Evolutionary conservation across 768 basidiomycete species (phyloP).

Genomic region (Coprinopsis sp.): DNA sequence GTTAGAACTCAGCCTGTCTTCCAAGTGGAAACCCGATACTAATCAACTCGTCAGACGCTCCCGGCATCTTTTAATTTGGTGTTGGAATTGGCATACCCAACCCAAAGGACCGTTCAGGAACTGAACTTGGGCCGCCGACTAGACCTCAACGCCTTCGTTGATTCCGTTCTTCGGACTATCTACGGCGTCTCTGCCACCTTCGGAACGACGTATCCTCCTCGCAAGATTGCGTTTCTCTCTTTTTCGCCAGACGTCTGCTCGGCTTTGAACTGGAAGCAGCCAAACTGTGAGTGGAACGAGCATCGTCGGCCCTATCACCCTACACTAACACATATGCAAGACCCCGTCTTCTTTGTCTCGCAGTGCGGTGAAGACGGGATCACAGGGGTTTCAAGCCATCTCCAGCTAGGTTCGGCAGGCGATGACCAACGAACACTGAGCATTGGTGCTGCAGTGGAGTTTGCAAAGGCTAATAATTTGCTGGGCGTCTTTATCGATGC

Average conservation of each 20-base stretch:
- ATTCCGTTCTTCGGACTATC: conserved; percentile 79
- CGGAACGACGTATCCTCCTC: conserved; percentile 50
- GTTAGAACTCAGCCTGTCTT: conserved; percentile 36
- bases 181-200: conserved; percentile 58
- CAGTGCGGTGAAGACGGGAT: conserved; percentile 65
- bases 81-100: conserved; percentile 79
- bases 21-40: conserved; percentile 3
- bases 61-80: conserved; percentile 66
- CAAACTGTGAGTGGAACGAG: conserved; percentile 69
- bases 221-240: conserved; percentile 88
- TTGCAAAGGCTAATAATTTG: conserved; percentile 88
- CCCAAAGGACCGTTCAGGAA: conserved; percentile 40
- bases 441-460: conserved; percentile 88
- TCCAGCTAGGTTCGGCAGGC: conserved; percentile 20
- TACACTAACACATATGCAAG: conserved; percentile 33
- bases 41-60: conserved; percentile 39
- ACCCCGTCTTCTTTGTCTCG: conserved; percentile 93
- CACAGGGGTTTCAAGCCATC: conserved; percentile 8
- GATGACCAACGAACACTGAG: conserved; percentile 55
- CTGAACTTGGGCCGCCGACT: conserved; percentile 43
- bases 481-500: conserved; percentile 89
- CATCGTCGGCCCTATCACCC: not conserved
- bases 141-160: conserved; percentile 78
- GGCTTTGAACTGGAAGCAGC: conserved; percentile 97
- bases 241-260: conserved; percentile 89